Base-by-base conservation (phyloP, 129 eudicot genomes). In the Tagetes patula region DNA sequence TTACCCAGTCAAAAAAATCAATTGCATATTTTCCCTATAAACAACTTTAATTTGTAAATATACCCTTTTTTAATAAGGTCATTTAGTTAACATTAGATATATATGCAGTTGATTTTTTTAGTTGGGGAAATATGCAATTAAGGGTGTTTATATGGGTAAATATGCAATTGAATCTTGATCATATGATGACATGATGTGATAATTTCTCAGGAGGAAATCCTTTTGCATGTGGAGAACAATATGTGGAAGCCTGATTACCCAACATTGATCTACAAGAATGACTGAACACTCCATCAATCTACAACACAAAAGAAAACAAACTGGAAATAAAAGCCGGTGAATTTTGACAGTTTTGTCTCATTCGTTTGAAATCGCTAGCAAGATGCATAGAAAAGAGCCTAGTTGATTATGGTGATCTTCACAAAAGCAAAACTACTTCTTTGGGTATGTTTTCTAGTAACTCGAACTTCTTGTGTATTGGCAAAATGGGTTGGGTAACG, bases 201-300 rank as follows among this genome's bases (percentile, higher is more conserved):
- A 43, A 9, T 33, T 52, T 80, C 77, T 73, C 86, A 93, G 98
- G 96, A 84, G 71, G 90, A 93, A 73, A 82, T 93, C n/a, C 77
- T 69, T 70, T 38, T 75, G 20, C 89, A 69, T 36, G 90, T 93
- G 45, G 69, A 72, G 87, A 82, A 87, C 77, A 89, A 88, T 79
- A 93, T 89, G 96, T 93, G 98, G 98, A 79, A 67, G 59, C 98
- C 98, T 33, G 92, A 89, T 33, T 93, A 93, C 83, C 95, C 96
- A 56, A 93, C 87, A 46, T 70, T 93, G 71, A 89, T 93, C 45
- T 89, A 89, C 83, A 93, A 79, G 87, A 61, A 77, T 13, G 81
- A 83, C 54, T 86, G 82, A 86, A 66, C 58, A 41, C 14, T 63
- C 47, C 6, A 71, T 13, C 31, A 10, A 34, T 43, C 52, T 12